phyloP scores from a whole-genome alignment of 2,329 filamentous ascomycete species.

The Epichloe aotearoae region DNA sequence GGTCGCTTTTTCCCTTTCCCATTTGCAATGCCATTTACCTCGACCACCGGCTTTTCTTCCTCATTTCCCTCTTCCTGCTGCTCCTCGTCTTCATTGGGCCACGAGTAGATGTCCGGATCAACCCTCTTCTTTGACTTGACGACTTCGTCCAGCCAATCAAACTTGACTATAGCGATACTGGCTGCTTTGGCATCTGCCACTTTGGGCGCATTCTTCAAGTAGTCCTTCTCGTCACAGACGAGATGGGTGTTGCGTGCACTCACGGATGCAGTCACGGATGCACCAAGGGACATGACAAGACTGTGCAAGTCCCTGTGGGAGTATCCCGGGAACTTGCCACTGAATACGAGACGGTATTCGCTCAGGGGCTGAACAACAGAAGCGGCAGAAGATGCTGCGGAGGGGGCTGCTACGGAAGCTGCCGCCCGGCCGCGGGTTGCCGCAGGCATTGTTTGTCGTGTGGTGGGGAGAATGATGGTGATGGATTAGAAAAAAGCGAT shows the following conservation, averaged over 20 bases:
- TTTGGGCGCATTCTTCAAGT: constrained; percentile 35
- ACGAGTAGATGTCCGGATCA: constrained; percentile 14
- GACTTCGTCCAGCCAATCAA: constrained; percentile 51
- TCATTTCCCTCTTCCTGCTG: constrained; percentile 1
- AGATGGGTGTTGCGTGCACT: constrained; percentile 41
- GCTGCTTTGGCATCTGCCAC: constrained; percentile 33
- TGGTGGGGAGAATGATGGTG: not conserved
- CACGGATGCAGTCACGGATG: constrained; percentile 31
- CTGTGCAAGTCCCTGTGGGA: constrained; percentile 32
- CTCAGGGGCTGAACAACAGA: constrained; percentile 24
- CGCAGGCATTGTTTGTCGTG: not conserved
- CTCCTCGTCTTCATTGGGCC: constrained; percentile 6
- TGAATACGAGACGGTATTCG: constrained; percentile 40
- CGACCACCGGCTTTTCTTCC: constrained; percentile 1
- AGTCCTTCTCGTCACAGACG: constrained; percentile 41
- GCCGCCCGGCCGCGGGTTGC: constrained; percentile 5
- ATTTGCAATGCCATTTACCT: constrained; percentile 12
- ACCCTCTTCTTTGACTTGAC: constrained; percentile 17
- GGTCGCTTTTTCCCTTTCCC: constrained; percentile 15
- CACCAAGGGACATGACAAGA: constrained; percentile 36
- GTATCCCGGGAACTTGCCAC: constrained; percentile 48
- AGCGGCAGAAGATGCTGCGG: constrained; percentile 1
- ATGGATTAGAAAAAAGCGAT: not conserved
- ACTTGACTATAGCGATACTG: constrained; percentile 39
- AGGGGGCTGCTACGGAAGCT: not conserved